A percentile compares a stretch with the other conserved stretches of the same genome.
Conservation (phyloP, 2,329 filamentous ascomycete genomes). For the Pseudogymnoascus sp. region DNA sequence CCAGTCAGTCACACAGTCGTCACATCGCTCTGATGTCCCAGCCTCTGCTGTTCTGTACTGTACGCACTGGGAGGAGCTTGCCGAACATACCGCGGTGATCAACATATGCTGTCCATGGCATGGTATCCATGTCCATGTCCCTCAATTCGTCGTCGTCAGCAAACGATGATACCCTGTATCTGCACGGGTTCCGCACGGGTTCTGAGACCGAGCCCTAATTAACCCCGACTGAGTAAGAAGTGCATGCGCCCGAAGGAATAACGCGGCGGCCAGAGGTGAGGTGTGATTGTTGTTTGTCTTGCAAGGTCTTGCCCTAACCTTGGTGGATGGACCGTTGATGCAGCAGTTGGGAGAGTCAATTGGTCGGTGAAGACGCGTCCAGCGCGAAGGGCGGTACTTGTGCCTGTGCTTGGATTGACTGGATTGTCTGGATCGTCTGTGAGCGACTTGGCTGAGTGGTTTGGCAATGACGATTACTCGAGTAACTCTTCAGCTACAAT, state of each 20-base stretch:
- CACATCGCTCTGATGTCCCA: neutral
- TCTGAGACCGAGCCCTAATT: neutral
- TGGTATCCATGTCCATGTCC: neutral
- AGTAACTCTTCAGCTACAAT: neutral
- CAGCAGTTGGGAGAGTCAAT: neutral
- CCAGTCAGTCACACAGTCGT: neutral
- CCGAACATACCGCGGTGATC: neutral
- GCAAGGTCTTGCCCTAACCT: neutral
- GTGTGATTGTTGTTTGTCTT: neutral
- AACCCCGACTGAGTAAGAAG: neutral
- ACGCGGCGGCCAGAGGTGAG: neutral
- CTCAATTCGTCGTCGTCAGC: neutral
- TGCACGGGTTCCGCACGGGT: neutral
- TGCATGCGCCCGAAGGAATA: neutral
- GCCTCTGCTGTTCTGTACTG: neutral
- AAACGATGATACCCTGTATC: neutral
- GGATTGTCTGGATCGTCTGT: neutral
- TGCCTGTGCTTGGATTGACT: neutral
- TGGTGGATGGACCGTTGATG: neutral
- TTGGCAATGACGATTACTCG: neutral
- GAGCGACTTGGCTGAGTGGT: neutral
- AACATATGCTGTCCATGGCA: neutral
- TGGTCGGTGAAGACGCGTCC: neutral
- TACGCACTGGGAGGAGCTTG: neutral
- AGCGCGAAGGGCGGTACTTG: neutral